Percentiles rank a stretch among this genome's conserved stretches.
Evolutionary conservation across 345 rosid species (phyloP).

Genomic region (Populus tremula): DNA sequence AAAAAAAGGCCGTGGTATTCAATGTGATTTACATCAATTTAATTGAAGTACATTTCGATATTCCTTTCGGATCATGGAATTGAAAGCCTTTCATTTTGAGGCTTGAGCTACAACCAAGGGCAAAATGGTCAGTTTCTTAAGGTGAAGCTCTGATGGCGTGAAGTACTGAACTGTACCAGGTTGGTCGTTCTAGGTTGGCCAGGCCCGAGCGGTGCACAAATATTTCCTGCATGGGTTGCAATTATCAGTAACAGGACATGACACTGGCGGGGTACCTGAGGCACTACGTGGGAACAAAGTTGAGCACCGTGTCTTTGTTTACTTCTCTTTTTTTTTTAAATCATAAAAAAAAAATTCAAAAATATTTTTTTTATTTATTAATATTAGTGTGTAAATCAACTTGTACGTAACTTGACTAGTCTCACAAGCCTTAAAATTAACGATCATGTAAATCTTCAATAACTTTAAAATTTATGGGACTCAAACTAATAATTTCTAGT

Average conservation of each 20-base stretch:
- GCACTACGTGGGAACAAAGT: not conserved
- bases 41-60: not conserved
- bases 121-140: not conserved
- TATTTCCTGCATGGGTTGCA: no score
- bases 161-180: not conserved
- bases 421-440: fast-evolving
- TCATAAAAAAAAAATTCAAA: no score
- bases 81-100: not conserved
- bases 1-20: not conserved
- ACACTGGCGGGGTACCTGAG: no score
- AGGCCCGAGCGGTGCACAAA: not conserved
- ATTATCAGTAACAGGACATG: not conserved
- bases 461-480: fast-evolving
- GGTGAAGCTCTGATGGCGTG: not conserved
- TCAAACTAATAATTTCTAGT: fast-evolving
- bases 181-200: not conserved
- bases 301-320: not conserved
- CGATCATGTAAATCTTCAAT: no score
- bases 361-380: no score
- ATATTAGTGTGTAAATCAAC: fast-evolving
- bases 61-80: not conserved
- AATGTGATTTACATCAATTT: not conserved
- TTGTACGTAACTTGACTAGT: no score
- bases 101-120: not conserved
- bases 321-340: not conserved